Evolutionary conservation across 2,329 filamentous ascomycete species (phyloP), one percentile per base, ranked within the genome.

Genomic region (Botrytis aclada): DNA sequence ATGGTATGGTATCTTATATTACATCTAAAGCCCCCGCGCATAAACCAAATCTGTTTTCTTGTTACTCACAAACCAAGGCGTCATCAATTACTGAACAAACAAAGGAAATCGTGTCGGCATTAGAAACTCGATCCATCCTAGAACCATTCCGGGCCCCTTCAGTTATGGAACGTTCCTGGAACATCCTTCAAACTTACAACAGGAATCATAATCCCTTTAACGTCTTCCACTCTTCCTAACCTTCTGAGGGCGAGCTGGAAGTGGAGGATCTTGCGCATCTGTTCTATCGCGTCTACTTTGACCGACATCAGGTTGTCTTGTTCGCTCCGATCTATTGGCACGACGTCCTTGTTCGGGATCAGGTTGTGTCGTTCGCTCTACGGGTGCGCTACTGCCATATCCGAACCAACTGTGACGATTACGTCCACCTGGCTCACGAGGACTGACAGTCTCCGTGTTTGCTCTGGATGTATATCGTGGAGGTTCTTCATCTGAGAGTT

Each of bases 371-470:
- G 78, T 81, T 74, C 78, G 82, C 62, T 79, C 80, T 56, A 47
- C 14, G n/a, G 51, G 51, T 29, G 51, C 47, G 34, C 51, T 54
- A 47, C 63, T 51, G 45, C 81, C 80, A 71, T 80, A 80, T 12
- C 81, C 80, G 63, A 81, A 79, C 78, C 77, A 80, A n/a, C 78
- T 78, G 58, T 74, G 72, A 25, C 77, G 70, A 32, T 71, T 74
- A 43, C 39, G 65, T 75, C 54, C 37, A 34, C 69, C 32, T 58
- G 67, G 60, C 34, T 74, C 63, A 34, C 64, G 51, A 32, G 77
- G 77, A 54, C 72, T 77, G 12, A 63, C 47, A 10, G 47, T 37
- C 22, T 72, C 71, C 45, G 76, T 71, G 43, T 76, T 69, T 45
- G 73, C 67, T n/a, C 66, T 70, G 51, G 74, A 70, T 7, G 74